Base-by-base conservation (phyloP, 2,329 filamentous ascomycete genomes). In the Sclerotinia minor region DNA sequence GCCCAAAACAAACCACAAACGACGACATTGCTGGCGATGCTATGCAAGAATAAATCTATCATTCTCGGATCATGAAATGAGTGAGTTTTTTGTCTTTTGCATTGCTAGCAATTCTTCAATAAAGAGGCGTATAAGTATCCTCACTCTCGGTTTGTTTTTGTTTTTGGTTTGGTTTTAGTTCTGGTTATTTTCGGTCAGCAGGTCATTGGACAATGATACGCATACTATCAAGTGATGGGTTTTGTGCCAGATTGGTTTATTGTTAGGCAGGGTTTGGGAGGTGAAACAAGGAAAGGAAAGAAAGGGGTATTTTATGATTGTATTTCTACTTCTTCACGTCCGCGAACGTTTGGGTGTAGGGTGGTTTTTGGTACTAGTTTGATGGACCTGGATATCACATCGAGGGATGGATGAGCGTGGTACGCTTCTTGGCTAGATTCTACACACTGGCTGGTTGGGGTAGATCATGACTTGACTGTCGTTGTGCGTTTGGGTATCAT, bases 71-170 rank as follows among this genome's bases (percentile, higher is more conserved):
- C n/a, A 26, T 26, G 29, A 50, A 29, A 63, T 50, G n/a, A 26
- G 59, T 38, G n/a, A 26, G 17, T 5, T 35, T 41, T 63, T 63
- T 54, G 57, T n/a, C n/a, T 63, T 63, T 41, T 45, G 38, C 26
- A 47, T 53, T 15, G 21, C 38, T 45, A 35, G 38, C 38, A 35
- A 53, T 52, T 52, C 17, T 49, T 53, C 21, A 19, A 55, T 45
- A 63, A 35, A 63, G 29, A 44, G n/a, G 49, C 65, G 65, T 67
- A 67, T 67, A 54, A 67, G 65, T 67, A 63, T 54, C 49, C 65
- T 57, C 13, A n/a, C 52, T 44, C 24, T 50, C 59, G 19, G 47
- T 17, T 44, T 38, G 24, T n/a, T 29, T 57, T 64, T 35, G 9
- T 24, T 57, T 54, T 57, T 49, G 32, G 26, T 47, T 32, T 26